These are phyloP conservation scores for Starmerella roubikii DNA, from an alignment of 805 yeast genomes.

Conservation along the genomic window DNA sequence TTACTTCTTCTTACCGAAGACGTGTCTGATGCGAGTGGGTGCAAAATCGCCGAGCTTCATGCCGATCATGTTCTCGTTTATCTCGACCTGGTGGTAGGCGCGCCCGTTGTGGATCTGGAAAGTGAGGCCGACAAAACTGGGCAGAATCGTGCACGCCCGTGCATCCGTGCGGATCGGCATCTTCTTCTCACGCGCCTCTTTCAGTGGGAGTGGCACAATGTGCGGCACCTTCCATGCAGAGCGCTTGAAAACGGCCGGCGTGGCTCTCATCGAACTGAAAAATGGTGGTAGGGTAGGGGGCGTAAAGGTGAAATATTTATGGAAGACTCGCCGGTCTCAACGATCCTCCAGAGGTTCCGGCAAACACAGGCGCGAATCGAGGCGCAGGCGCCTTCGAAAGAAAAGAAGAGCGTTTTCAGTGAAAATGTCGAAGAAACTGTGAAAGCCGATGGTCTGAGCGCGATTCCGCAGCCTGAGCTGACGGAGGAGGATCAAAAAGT, in stretches of 20 bases:
- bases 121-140: conserved; percentile 87
- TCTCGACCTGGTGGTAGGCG: conserved; percentile 75
- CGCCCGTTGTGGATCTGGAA: conserved; percentile 95
- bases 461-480: conserved; percentile 71
- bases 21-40: conserved; percentile 79
- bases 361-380: conserved; percentile 9
- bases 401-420: not conserved
- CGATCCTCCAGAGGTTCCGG: conserved; percentile 14
- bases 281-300: too few relatives aligned
- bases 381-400: not conserved
- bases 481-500: conserved; percentile 23
- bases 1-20: conserved; percentile 39
- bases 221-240: conserved; percentile 57
- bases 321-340: conserved; percentile 4
- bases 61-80: conserved; percentile 95
- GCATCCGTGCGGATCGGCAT: conserved; percentile 93
- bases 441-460: conserved; percentile 34
- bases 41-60: conserved; percentile 90
- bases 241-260: conserved; percentile 27
- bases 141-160: conserved; percentile 83
- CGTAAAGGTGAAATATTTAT: too few relatives aligned
- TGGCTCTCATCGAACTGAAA: conserved; percentile 22
- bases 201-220: conserved; percentile 87
- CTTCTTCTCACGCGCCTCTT: conserved; percentile 64
- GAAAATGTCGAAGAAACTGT: not conserved